phyloP scores from a whole-genome alignment of 495 filamentous ascomycete genomes.

The Melanomma pulvis-pyrius region DNA sequence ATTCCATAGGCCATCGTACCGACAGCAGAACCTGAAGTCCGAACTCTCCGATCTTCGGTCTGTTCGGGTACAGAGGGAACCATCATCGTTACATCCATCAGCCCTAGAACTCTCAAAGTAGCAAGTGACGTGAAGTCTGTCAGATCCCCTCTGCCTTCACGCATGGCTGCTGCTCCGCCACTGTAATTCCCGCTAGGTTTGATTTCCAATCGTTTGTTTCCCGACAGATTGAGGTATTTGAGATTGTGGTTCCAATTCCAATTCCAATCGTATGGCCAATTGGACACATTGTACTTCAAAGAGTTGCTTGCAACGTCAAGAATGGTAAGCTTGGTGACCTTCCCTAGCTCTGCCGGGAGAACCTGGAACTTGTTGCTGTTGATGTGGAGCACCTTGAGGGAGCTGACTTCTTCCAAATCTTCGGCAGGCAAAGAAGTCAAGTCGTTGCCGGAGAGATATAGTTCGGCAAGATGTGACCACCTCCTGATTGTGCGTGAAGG shows the following conservation, averaged over 20 bases:
- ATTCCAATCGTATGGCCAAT: slow-evolving; percentile 99
- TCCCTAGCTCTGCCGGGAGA: slow-evolving; percentile 90
- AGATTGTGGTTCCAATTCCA: slow-evolving; percentile 98
- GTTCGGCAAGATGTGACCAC: slow-evolving; percentile 84
- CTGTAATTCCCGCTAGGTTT: slow-evolving; percentile 71
- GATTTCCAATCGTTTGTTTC: slow-evolving; percentile 96
- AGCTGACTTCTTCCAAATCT: slow-evolving; percentile 84
- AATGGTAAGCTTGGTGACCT: slow-evolving; percentile 85
- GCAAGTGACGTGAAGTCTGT: slow-evolving; percentile 87
- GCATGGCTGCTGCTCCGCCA: slow-evolving; percentile 53
- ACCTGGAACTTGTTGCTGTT: slow-evolving; percentile 98
- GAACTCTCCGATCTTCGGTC: slow-evolving; percentile 90
- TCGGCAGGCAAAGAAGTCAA: slow-evolving; percentile 88
- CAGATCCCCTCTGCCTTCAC: slow-evolving; percentile 60
- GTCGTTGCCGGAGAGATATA: slow-evolving; percentile 96
- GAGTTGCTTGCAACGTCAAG: slow-evolving; percentile 94
- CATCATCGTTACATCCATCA: slow-evolving; percentile 97
- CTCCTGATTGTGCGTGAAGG: slow-evolving; percentile 82
- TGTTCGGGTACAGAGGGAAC: slow-evolving; percentile 92
- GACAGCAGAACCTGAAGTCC: slow-evolving; percentile 90
- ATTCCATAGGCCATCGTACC: slow-evolving; percentile 91
- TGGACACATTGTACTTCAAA: slow-evolving; percentile 99
- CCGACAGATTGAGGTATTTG: slow-evolving; percentile 93
- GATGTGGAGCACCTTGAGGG: slow-evolving; percentile 87
- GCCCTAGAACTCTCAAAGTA: slow-evolving; percentile 84